Percentiles rank a stretch among this genome's conserved stretches.
Conservation (phyloP, 129 eudicot species). For the Pittosporum tobira region DNA sequence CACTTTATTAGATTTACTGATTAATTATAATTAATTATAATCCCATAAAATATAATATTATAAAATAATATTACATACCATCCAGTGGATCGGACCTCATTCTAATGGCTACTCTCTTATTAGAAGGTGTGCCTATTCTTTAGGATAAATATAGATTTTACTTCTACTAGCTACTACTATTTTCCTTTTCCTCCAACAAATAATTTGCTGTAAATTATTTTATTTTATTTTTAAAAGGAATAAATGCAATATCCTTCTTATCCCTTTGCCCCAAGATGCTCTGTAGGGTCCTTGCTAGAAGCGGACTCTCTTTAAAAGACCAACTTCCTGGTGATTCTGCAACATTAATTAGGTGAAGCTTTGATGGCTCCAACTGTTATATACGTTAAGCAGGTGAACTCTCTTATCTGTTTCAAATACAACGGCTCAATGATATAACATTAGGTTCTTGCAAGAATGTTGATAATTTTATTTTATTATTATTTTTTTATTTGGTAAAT, state of each 20-base stretch:
- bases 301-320: slow-evolving; percentile 62
- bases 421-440: not conserved
- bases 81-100: slow-evolving; percentile 87
- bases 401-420: slow-evolving; percentile 5
- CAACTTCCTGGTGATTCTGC: slow-evolving; percentile 59
- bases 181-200: too few relatives aligned
- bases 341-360: slow-evolving; percentile 77
- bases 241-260: too few relatives aligned
- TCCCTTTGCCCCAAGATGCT: too few relatives aligned
- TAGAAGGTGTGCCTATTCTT: slow-evolving; percentile 43
- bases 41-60: too few relatives aligned
- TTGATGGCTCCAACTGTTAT: slow-evolving; percentile 88
- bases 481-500: slow-evolving; percentile 11
- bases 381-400: slow-evolving; percentile 72
- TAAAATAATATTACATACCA: too few relatives aligned
- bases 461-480: not conserved
- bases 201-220: too few relatives aligned
- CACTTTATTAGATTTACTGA: too few relatives aligned
- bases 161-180: too few relatives aligned
- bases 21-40: too few relatives aligned
- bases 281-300: slow-evolving; percentile 59
- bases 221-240: too few relatives aligned
- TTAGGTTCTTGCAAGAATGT: not conserved
- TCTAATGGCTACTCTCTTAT: slow-evolving; percentile 86
- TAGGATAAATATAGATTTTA: not conserved